Evolutionary conservation across 2,329 filamentous ascomycete species (phyloP), one percentile per base, ranked within the genome.

Genomic region (Dactylella cylindrospora): DNA sequence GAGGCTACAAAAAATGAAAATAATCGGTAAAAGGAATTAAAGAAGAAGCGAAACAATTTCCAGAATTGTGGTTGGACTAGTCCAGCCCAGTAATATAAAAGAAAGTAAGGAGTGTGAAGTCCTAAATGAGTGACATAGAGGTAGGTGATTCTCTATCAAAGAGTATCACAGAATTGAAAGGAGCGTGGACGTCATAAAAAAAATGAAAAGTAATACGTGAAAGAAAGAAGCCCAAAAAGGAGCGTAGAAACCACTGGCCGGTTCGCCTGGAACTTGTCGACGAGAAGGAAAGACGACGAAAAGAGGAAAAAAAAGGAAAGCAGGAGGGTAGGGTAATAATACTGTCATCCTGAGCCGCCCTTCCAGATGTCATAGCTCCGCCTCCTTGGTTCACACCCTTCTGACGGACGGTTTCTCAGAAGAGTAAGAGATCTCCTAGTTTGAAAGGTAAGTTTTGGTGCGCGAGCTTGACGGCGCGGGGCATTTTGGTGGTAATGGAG

Each of bases 51-150:
- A 38, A 25, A 44, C 31, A 53, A 46, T 49, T 53, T 32, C 13
- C 41, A 49, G 57, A 62, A 62, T 46, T 44, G 49, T 45, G 22
- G 26, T 54, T 54, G 50, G 45, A 39, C 57, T 49, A 39, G 57
- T 47, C 49, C 45, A 54, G 29, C 25, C 31, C n/a, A n/a, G n/a
- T n/a, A n/a, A n/a, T n/a, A n/a, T n/a, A n/a, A n/a, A n/a, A n/a
- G n/a, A n/a, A n/a, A n/a, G n/a, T n/a, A n/a, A n/a, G n/a, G n/a
- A n/a, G n/a, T n/a, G n/a, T 54, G 40, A 36, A 17, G 40, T 40
- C 41, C 50, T 52, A 62, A 62, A 54, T 25, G 57, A 62, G 45
- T 50, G 57, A 43, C 36, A 40, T 49, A 45, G 54, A 32, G 38
- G 50, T 49, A 31, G 36, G 39, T 43, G 20, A 26, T 49, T 31